Percentiles rank a stretch among this genome's conserved stretches.
Conservation (phyloP, 1,284 basidiomycete genomes). For the Coniophora puteana region DNA sequence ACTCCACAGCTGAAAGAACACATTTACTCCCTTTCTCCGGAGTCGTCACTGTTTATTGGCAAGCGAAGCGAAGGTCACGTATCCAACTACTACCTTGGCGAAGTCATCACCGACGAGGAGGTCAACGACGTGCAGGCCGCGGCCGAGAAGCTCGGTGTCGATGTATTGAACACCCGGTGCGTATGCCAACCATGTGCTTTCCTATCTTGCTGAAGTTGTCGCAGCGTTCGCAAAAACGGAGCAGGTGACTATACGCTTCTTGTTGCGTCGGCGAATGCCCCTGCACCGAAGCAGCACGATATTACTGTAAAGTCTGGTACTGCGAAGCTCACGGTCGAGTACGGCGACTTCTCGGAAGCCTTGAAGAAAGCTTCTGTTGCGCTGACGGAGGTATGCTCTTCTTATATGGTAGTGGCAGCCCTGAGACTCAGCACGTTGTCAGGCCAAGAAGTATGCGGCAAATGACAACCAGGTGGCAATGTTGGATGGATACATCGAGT, state of each 20-base stretch:
- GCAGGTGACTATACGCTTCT: conserved; percentile 60
- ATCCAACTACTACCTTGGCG: conserved; percentile 80
- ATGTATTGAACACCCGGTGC: conserved; percentile 81
- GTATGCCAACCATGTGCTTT: not conserved
- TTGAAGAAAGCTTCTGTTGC: conserved; percentile 53
- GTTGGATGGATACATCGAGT: conserved; percentile 76
- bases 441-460: conserved; percentile 71
- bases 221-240: conserved; percentile 65
- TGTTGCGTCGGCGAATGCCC: conserved; percentile 60
- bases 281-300: conserved; percentile 35
- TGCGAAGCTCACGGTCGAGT: conserved; percentile 60
- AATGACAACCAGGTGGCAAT: conserved; percentile 71
- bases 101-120: conserved; percentile 67
- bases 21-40: conserved; percentile 66
- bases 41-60: conserved; percentile 68
- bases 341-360: conserved; percentile 63
- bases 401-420: not conserved
- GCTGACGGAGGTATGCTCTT: conserved; percentile 50
- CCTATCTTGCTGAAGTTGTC: conserved; percentile 1
- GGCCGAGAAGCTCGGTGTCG: conserved; percentile 68
- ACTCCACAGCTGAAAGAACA: conserved; percentile 58
- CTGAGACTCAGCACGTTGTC: conserved; percentile 1
- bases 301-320: conserved; percentile 38
- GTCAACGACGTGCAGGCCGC: conserved; percentile 69
- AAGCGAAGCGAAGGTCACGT: conserved; percentile 74